Evolutionary conservation across 345 rosid genomes (phyloP), one percentile per base, ranked within the genome.

Genomic region (Mallotus nudiflorus): DNA sequence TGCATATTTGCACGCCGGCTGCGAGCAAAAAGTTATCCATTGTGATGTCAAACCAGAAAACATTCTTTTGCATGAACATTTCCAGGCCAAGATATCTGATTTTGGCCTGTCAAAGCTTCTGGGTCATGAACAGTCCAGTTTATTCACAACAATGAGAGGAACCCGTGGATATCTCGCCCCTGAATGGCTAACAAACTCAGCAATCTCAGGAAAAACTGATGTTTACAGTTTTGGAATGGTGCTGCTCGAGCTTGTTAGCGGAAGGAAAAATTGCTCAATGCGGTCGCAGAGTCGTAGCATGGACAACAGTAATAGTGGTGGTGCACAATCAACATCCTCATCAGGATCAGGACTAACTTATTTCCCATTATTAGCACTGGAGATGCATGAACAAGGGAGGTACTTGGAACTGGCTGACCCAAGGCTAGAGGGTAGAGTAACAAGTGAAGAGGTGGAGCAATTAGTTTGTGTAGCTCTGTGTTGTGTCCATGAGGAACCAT

Each of bases 291-390:
- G 69, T 57, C 73, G 4, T 0, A 62, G 78, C 69, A 28, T 20
- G 57, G 69, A 74, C 37, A 42, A 42, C 28, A 74, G 63, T 22
- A 63, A 20, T 58, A 74, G 73, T n/a, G 50, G 78, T 1, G 71
- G 72, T 4, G 66, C 53, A 28, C 73, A 48, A 4, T 62, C 78
- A 25, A 57, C 75, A 28, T 71, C 75, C 31, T 76, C 75, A 45
- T 66, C 71, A 16, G 52, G 51, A 11, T 50, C 68, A 28, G 55
- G 40, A 54, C 55, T 82, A 62, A 73, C 85, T 49, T 93, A 91
- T 77, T 91, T 91, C 65, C 98, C 98, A 1, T 72, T 89, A 52
- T 79, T 88, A 62, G 97, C 97, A n/a, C 71, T 93, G 67, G 98
- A 93, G 78, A 76, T 76, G 80, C 80, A 76, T 27, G 80, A 71